Percentiles rank a stretch among this genome's conserved stretches.
These are phyloP conservation scores for Diversispora epigaea DNA, from an alignment of 192 early-diverging fungal species.

Conservation along the genomic window DNA sequence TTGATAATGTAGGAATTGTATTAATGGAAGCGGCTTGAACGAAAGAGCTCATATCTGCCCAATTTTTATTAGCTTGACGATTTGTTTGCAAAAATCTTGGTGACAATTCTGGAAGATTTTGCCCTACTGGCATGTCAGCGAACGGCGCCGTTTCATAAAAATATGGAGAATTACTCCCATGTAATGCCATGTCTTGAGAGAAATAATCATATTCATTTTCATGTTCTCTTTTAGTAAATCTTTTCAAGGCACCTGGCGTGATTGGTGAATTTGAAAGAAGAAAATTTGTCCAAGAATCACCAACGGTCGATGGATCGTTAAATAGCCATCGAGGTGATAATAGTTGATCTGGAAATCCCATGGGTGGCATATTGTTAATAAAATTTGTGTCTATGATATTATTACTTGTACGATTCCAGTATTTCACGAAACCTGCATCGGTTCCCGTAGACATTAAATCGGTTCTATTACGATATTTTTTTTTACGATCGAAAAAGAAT, in stretches of 20 bases:
- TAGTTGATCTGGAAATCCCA: background rate
- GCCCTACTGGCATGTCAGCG: too few relatives aligned
- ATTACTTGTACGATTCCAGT: background rate
- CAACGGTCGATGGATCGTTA: background rate
- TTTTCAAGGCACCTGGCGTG: background rate
- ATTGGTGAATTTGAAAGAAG: background rate
- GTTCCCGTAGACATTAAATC: background rate
- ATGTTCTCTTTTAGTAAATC: background rate
- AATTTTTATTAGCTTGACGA: too few relatives aligned
- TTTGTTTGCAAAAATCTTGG: too few relatives aligned
- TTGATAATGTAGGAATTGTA: too few relatives aligned
- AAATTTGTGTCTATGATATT: background rate
- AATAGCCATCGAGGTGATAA: background rate
- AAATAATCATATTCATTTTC: background rate
- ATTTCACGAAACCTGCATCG: slow-evolving; percentile 1
- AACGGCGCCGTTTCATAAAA: background rate
- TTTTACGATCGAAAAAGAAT: background rate
- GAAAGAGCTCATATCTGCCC: too few relatives aligned
- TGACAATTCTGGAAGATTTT: too few relatives aligned
- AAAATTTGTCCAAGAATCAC: slow-evolving; percentile 12
- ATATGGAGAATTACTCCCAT: background rate
- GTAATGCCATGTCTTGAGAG: slow-evolving; percentile 15
- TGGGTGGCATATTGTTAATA: background rate
- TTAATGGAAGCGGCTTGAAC: too few relatives aligned
- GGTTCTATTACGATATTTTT: background rate